phyloP scores from a whole-genome alignment of 202 grass and related monocot species.

The Cymbopogon flexuosus region DNA sequence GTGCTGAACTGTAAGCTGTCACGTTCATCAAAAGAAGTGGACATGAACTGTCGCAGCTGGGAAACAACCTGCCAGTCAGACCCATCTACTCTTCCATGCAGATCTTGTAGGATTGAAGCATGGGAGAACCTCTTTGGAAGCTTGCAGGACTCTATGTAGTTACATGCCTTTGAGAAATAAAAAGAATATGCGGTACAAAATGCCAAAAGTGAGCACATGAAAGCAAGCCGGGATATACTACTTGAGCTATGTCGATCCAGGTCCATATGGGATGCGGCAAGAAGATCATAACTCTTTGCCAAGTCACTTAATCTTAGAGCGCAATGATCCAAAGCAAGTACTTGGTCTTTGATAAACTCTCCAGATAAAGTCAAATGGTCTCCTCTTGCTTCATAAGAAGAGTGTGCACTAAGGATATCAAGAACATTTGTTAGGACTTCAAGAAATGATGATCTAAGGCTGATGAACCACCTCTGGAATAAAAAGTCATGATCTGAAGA shows the following conservation, averaged over 20 bases:
- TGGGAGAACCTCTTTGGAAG: constrained; percentile 39
- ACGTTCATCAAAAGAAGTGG: constrained; percentile 30
- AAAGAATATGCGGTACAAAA: constrained; percentile 60
- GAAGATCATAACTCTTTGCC: constrained; percentile 72
- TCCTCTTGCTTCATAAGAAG: constrained; percentile 27
- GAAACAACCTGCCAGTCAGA: constrained; percentile 32
- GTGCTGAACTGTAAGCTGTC: constrained; percentile 29
- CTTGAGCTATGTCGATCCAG: constrained; percentile 49
- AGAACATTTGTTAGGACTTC: constrained; percentile 51
- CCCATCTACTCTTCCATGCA: constrained; percentile 48
- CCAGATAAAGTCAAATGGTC: constrained; percentile 14
- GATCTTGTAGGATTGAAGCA: constrained; percentile 48
- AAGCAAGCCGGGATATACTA: constrained; percentile 54
- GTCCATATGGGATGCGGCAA: constrained; percentile 67
- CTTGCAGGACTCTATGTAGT: constrained; percentile 6
- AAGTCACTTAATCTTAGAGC: constrained; percentile 52
- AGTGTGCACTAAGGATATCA: constrained; percentile 41
- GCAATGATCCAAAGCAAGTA: constrained; percentile 47
- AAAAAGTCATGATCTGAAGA: constrained; percentile 38
- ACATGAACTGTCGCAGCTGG: constrained; percentile 44
- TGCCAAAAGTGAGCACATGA: constrained; percentile 68
- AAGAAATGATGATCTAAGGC: constrained; percentile 62
- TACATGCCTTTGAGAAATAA: constrained; percentile 40
- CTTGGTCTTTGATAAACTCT: constrained; percentile 30
- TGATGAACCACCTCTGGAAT: constrained; percentile 88